Evolutionary conservation across 495 filamentous ascomycete species (phyloP).

Genomic region (Talaromyces nanjingensis): DNA sequence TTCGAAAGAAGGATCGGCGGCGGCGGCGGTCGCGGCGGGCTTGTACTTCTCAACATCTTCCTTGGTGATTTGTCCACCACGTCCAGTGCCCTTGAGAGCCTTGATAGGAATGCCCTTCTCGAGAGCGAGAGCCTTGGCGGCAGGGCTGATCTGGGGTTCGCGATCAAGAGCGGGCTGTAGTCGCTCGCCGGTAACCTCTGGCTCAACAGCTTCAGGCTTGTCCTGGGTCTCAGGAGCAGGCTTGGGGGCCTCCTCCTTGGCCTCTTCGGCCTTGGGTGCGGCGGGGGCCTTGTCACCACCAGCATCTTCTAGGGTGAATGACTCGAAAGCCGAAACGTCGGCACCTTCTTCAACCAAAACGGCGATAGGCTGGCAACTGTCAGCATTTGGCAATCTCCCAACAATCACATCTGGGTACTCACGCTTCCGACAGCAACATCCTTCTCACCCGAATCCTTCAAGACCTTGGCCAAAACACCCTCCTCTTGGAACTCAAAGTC

Average conservation of each 20-base stretch:
- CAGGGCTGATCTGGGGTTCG: slow-evolving; percentile 60
- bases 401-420: slow-evolving; percentile 32
- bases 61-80: slow-evolving; percentile 82
- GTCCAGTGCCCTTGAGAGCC: slow-evolving; percentile 80
- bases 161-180: slow-evolving; percentile 81
- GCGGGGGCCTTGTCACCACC: slow-evolving; percentile 70
- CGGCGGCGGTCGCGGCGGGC: slow-evolving; percentile 40
- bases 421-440: slow-evolving; percentile 93
- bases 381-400: slow-evolving; percentile 21
- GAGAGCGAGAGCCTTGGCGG: slow-evolving; percentile 72
- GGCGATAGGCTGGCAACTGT: slow-evolving; percentile 72
- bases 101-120: slow-evolving; percentile 79
- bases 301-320: slow-evolving; percentile 82
- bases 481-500: slow-evolving; percentile 99
- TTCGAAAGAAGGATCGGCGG: slow-evolving; percentile 62
- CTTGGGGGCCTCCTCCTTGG: slow-evolving; percentile 48
- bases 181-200: slow-evolving; percentile 64
- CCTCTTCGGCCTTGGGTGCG: slow-evolving; percentile 44
- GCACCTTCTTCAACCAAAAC: slow-evolving; percentile 86
- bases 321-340: slow-evolving; percentile 80
- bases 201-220: slow-evolving; percentile 56
- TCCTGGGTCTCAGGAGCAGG: slow-evolving; percentile 49
- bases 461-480: slow-evolving; percentile 87
- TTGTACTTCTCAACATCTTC: slow-evolving; percentile 85
- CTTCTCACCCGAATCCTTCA: slow-evolving; percentile 91